Percentiles rank a stretch among this genome's conserved stretches.
phyloP scores from a whole-genome alignment of 1,139 yeast species.

The Lodderomyces metapsilosis region DNA sequence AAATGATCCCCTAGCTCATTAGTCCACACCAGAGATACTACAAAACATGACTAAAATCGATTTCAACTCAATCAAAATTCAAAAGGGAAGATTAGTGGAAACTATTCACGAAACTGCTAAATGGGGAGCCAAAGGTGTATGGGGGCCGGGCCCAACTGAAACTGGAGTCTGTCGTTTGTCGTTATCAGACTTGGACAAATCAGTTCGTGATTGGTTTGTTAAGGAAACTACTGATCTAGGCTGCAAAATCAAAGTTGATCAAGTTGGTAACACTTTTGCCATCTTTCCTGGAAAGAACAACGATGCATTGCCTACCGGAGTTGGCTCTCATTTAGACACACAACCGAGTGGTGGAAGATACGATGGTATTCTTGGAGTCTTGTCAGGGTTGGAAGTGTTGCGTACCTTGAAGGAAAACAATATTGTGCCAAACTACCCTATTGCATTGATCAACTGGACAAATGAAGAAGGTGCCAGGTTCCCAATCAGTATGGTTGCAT shows the following conservation, averaged over 20 bases:
- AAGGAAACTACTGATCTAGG: conserved; percentile 52
- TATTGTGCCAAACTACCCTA: conserved; percentile 59
- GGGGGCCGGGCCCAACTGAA: conserved; percentile 54
- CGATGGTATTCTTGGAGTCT: conserved; percentile 70
- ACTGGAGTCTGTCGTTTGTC: conserved; percentile 67
- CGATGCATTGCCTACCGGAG: conserved; percentile 55
- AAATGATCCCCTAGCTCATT: too few relatives aligned
- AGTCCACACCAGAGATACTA: neutral
- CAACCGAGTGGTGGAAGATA: conserved; percentile 81
- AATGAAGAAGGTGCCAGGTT: conserved; percentile 81
- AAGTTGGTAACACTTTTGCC: conserved; percentile 67
- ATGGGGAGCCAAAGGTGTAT: conserved; percentile 61
- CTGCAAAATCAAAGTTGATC: conserved; percentile 57
- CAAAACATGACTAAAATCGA: conserved; percentile 3
- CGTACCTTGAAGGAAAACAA: conserved; percentile 62
- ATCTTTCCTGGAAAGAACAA: conserved; percentile 54
- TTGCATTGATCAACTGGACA: conserved; percentile 68
- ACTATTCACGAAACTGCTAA: conserved; percentile 62
- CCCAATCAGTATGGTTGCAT: conserved; percentile 63
- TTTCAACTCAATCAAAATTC: conserved; percentile 9
- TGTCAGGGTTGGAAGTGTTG: conserved; percentile 64
- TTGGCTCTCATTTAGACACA: conserved; percentile 74
- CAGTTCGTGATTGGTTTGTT: conserved; percentile 69
- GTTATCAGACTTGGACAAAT: conserved; percentile 58
- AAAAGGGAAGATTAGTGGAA: conserved; percentile 21